Evolutionary conservation across 2,329 filamentous ascomycete genomes (phyloP).

Genomic region (Curvularia sp.): DNA sequence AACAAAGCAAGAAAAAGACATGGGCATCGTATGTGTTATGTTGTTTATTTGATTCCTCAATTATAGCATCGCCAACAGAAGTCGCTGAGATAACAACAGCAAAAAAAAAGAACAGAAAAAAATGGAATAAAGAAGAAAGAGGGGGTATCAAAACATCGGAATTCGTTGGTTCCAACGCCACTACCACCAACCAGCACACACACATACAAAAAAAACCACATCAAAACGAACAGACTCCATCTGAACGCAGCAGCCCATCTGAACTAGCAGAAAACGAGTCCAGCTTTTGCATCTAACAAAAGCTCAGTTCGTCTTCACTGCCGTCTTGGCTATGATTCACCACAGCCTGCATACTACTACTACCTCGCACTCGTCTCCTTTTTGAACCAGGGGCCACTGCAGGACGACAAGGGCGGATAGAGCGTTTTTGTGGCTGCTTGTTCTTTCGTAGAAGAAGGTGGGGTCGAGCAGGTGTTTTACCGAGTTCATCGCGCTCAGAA

Average conservation of each 20-base stretch:
- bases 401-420: not conserved
- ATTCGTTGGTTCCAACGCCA: not conserved
- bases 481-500: constrained; percentile 25
- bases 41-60: not conserved
- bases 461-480: constrained; percentile 17
- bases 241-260: not conserved
- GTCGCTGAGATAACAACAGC: not conserved
- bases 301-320: constrained; percentile 48
- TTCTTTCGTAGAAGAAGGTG: not conserved
- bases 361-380: constrained; percentile 7
- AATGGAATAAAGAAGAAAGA: not conserved
- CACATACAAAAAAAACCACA: not conserved
- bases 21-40: no score
- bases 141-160: not conserved
- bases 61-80: not conserved
- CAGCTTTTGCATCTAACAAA: constrained; percentile 27
- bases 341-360: not conserved
- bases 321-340: constrained; percentile 20
- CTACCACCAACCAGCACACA: not conserved
- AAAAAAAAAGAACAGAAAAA: not conserved
- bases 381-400: constrained; percentile 15
- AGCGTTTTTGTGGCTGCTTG: constrained; percentile 3
- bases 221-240: not conserved
- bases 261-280: not conserved
- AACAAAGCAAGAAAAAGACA: no score